Evolutionary conservation across 2,329 filamentous ascomycete species (phyloP), one percentile per base, ranked within the genome.

Genomic region (Didymella segeticola): DNA sequence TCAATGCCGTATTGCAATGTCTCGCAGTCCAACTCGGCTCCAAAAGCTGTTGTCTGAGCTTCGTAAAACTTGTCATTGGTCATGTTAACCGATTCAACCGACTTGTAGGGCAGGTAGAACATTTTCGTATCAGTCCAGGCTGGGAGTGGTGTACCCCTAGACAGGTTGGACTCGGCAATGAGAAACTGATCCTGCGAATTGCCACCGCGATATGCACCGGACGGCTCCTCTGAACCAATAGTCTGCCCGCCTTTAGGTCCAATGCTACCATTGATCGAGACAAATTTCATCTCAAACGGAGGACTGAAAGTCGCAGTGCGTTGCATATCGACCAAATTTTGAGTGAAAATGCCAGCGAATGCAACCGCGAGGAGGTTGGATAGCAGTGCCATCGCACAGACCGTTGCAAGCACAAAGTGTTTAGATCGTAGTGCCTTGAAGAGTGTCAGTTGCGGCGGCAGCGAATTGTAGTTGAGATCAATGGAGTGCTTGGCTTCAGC

Each of bases 311-410:
- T 47, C 1, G 42, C 34, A 0, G 54, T 14, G 5, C 49, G 43
- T 8, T 43, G 39, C 5, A 73, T 55, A 1, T 48, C 20, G 2
- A 62, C 49, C 0, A 57, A 49, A 0, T 56, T 45, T 11, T 83
- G 78, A 19, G 79, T 73, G 48, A 87, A 82, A 0, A 87, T 56
- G 0, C 79, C 80, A 48, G 80, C 75, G 0, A 87, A 71, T 0
- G 81, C 76, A 2, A 87, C 75, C 0, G 84, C 78, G 0, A 87
- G 73, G 0, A 86, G 41, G 39, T 87, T 86, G 0, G 80, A 76
- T 0, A 84, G 66, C 0, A 87, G 53, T 0, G 81, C 76, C 49
- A 82, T 78, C 0, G 69, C 5, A 47, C 83, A 85, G 0, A 87
- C 72, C 0, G 75, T 36, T 0, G 68, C 77, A 0, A 87, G 70